A percentile compares a stretch with the other conserved stretches of the same genome.
phyloP scores from a whole-genome alignment of 495 filamentous ascomycete genomes.

The Xylaria sp. region DNA sequence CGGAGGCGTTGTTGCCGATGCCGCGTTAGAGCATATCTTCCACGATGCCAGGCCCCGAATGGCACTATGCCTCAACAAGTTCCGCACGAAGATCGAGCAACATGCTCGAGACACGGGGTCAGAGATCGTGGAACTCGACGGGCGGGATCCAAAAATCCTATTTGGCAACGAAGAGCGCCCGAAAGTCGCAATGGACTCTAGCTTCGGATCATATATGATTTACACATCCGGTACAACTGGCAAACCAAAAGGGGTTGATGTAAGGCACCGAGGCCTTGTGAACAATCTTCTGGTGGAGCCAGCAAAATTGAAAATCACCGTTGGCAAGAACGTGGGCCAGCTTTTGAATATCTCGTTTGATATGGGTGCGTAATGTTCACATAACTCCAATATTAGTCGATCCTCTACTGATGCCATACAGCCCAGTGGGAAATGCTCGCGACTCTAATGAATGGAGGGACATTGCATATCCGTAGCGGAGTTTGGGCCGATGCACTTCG shows the following conservation, averaged over 20 bases:
- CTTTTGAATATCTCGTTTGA: slow-evolving; percentile 50
- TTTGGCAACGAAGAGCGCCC: slow-evolving; percentile 33
- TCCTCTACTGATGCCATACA: slow-evolving; percentile 25
- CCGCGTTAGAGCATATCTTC: slow-evolving; percentile 42
- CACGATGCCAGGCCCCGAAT: slow-evolving; percentile 32
- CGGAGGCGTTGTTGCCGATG: slow-evolving; percentile 44
- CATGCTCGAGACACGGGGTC: slow-evolving; percentile 8
- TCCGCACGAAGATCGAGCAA: slow-evolving; percentile 29
- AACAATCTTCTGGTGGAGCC: slow-evolving; percentile 44
- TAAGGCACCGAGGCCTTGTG: slow-evolving; percentile 43
- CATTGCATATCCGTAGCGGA: slow-evolving; percentile 42
- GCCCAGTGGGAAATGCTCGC: slow-evolving; percentile 50
- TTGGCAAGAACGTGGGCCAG: slow-evolving; percentile 47
- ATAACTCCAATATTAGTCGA: not conserved
- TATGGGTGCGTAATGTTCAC: slow-evolving; percentile 42
- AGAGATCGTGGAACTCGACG: slow-evolving; percentile 30
- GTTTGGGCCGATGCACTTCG: slow-evolving; percentile 36
- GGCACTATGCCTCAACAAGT: slow-evolving; percentile 32
- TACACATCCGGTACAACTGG: slow-evolving; percentile 54
- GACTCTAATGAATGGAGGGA: slow-evolving; percentile 49
- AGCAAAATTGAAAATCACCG: slow-evolving; percentile 42
- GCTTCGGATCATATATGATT: slow-evolving; percentile 50
- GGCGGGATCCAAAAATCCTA: not conserved
- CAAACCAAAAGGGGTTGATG: slow-evolving; percentile 50
- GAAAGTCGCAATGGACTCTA: slow-evolving; percentile 30